A percentile compares a stretch with the other conserved stretches of the same genome.
Evolutionary conservation across 768 basidiomycete genomes (phyloP).

Genomic region (Flagelloscypha sp.): DNA sequence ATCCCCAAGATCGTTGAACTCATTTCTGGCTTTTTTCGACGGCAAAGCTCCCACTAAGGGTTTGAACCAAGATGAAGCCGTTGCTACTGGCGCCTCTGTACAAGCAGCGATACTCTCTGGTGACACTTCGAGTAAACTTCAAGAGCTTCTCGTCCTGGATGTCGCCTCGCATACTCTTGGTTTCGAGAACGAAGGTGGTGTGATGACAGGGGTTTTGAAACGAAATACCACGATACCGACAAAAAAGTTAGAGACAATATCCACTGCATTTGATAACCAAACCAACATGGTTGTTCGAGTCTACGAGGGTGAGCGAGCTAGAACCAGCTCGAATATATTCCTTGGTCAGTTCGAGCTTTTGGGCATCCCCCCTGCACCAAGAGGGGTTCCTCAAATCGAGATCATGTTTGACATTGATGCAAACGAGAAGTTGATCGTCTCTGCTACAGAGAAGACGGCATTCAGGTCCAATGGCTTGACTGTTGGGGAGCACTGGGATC

Average conservation of each 20-base stretch:
- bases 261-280: constrained; percentile 86
- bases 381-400: constrained; percentile 79
- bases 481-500: constrained; percentile 68
- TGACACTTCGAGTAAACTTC: constrained; percentile 95
- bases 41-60: constrained; percentile 98
- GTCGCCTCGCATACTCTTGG: constrained; percentile 22
- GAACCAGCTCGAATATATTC: constrained; percentile 85
- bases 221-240: constrained; percentile 98
- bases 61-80: constrained; percentile 99
- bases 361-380: constrained; percentile 77
- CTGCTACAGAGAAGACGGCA: constrained; percentile 76
- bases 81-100: constrained; percentile 97
- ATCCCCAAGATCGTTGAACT: constrained; percentile 97
- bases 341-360: constrained; percentile 90
- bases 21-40: constrained; percentile 94
- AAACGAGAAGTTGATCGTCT: constrained; percentile 77
- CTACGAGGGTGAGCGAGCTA: constrained; percentile 81
- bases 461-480: constrained; percentile 76
- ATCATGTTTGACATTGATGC: constrained; percentile 87
- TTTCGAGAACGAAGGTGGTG: constrained; percentile 98
- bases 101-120: constrained; percentile 97
- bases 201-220: constrained; percentile 98
- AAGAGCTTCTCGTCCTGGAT: constrained; percentile 38
- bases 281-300: constrained; percentile 85
- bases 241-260: constrained; percentile 97